Base-by-base conservation (phyloP, 1,284 basidiomycete genomes). In the Exobasidium cylindrosporum region DNA sequence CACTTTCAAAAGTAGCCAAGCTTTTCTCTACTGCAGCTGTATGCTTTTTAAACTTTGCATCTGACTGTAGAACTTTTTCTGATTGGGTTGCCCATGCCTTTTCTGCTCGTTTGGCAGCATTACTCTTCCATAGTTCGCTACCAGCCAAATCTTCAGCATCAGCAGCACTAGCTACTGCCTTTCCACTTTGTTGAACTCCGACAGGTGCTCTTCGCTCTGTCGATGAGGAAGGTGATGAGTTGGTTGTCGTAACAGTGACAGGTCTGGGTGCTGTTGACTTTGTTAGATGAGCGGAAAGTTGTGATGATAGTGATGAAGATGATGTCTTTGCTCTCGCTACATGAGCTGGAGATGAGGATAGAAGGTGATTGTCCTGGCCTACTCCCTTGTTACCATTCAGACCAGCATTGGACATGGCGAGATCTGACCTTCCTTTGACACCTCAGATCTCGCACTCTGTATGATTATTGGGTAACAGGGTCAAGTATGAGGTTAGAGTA, bases 41-140 rank as follows among this genome's bases (percentile, higher is more conserved):
- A 81, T 94, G 97, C 82, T 97, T 97, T 84, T 91, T 92, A 83
- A 89, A 98, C 80, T 94, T 94, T n/a, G 90, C 88, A 81, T 98
- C 95, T 21, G 69, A 63, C 30, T 72, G 67, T 35, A 80, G 65
- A 1, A 77, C 53, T 17, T 69, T 67, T 55, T 79, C 77, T 21
- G 67, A 71, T 57, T 78, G 76, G 6, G 69, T 40, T 1, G 75
- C 75, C 77, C 77, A 79, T 21, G 61, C 65, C 54, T 67, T 70
- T 50, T 78, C 75, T 1, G 77, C 76, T 13, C 72, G 53, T 57
- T 70, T 72, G 3, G 76, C 77, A 7, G 70, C 76, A n/a, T 66
- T 65, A 30, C 65, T 76, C 44, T 66, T 66, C 77, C 77, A 79
- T 3, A 72, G 53, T 10, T 31, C 32, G 4, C 53, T 54, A 35